Conservation (phyloP, 306 rosid species). For the Pyrus betulifolia region DNA sequence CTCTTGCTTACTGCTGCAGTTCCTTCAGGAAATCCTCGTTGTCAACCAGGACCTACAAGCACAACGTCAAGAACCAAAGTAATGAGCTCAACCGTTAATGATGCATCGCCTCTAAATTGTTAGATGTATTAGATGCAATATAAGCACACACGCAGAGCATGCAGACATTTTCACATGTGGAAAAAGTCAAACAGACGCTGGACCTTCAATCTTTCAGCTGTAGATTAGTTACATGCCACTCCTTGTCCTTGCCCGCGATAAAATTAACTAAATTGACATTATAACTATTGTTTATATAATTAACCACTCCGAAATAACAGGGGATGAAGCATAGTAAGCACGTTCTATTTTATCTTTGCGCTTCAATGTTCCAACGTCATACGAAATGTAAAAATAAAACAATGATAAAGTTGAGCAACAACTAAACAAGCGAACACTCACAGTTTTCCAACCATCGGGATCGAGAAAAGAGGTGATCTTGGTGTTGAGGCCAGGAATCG, state of each 20-base stretch:
- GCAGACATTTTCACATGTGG: no score
- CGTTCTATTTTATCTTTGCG: background rate
- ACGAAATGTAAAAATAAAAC: no score
- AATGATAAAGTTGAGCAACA: background rate
- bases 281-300: background rate
- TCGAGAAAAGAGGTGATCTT: slow-evolving; percentile 76
- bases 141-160: no score
- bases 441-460: slow-evolving; percentile 99
- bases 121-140: background rate
- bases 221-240: no score
- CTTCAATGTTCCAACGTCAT: background rate
- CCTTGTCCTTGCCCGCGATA: background rate
- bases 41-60: slow-evolving; percentile 63
- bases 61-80: slow-evolving; percentile 10
- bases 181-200: no score
- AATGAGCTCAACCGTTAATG: background rate
- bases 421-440: slow-evolving; percentile 24
- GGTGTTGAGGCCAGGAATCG: slow-evolving; percentile 84
- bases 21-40: slow-evolving; percentile 77
- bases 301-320: no score
- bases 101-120: background rate
- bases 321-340: background rate
- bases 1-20: slow-evolving; percentile 35
- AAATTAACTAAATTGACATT: background rate
- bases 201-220: background rate